These are phyloP conservation scores for Mycosarcoma mackinlayi DNA, from an alignment of 1,284 basidiomycete genomes.

Conservation along the genomic window DNA sequence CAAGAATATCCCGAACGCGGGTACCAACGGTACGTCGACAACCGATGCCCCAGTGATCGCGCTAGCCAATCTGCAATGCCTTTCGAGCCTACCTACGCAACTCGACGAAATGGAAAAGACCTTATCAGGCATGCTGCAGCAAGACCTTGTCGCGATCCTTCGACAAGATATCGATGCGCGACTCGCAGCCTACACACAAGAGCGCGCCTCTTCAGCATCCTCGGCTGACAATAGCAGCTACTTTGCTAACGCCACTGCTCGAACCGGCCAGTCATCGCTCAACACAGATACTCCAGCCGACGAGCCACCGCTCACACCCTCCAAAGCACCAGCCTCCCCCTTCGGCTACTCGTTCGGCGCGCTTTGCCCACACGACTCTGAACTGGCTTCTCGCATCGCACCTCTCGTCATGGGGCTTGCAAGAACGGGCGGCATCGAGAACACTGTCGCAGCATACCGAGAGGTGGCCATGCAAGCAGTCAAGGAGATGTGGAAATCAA, in stretches of 20 bases:
- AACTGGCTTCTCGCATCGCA: slow-evolving; percentile 74
- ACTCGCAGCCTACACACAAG: slow-evolving; percentile 12
- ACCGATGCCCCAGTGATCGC: neutral
- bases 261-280: neutral
- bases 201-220: neutral
- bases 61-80: slow-evolving; percentile 26
- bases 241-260: slow-evolving; percentile 1
- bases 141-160: slow-evolving; percentile 79
- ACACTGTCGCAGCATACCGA: slow-evolving; percentile 79
- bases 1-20: neutral
- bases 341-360: slow-evolving; percentile 20
- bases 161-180: slow-evolving; percentile 75
- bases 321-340: slow-evolving; percentile 25
- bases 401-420: slow-evolving; percentile 81
- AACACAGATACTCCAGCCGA: neutral
- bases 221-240: slow-evolving; percentile 8
- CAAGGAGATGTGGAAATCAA: slow-evolving; percentile 70
- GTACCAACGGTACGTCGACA: neutral
- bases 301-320: slow-evolving; percentile 14
- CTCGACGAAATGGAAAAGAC: slow-evolving; percentile 52
- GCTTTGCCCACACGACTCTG: slow-evolving; percentile 19
- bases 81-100: slow-evolving; percentile 48
- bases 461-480: slow-evolving; percentile 79
- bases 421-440: slow-evolving; percentile 79
- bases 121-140: slow-evolving; percentile 48